A percentile compares a stretch with the other conserved stretches of the same genome.
These are phyloP conservation scores for Chrysoporthe puriensis DNA, from an alignment of 2,329 filamentous ascomycete species.

Conservation along the genomic window DNA sequence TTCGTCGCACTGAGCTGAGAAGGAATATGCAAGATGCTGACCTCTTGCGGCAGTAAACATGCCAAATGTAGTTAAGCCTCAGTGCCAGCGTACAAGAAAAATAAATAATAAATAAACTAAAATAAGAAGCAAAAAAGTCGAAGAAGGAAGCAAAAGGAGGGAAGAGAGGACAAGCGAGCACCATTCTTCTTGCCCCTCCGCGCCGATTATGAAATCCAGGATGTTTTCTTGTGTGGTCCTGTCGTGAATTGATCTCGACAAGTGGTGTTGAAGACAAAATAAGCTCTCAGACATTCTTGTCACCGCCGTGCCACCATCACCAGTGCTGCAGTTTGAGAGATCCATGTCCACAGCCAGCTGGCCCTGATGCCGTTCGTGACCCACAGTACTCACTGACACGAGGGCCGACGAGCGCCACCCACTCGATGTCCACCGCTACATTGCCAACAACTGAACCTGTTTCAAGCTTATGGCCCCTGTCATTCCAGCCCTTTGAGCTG, in stretches of 20 bases:
- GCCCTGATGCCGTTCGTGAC: conserved; percentile 10
- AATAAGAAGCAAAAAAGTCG: neutral
- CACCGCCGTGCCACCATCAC: conserved; percentile 3
- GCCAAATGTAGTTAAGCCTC: neutral
- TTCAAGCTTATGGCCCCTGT: conserved; percentile 15
- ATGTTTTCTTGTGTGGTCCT: neutral
- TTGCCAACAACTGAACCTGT: conserved; percentile 19
- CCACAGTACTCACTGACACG: conserved; percentile 18
- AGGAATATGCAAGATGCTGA: conserved; percentile 5
- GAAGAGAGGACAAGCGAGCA: neutral
- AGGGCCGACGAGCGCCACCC: conserved; percentile 18
- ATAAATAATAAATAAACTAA: neutral
- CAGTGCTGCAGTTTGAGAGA: conserved; percentile 9
- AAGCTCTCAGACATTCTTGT: neutral
- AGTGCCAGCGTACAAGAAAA: neutral
- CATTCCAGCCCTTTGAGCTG: conserved; percentile 19
- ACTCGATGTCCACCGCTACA: conserved; percentile 16
- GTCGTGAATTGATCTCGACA: neutral
- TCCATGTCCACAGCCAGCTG: conserved; percentile 13
- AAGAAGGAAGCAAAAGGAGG: neutral
- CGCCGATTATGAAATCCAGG: neutral
- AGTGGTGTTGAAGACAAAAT: neutral
- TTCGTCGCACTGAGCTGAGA: neutral
- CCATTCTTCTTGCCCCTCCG: neutral
- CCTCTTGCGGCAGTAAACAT: neutral